These are phyloP conservation scores for Arachis hypogaea DNA, from an alignment of 306 rosid genomes.

Conservation along the genomic window DNA sequence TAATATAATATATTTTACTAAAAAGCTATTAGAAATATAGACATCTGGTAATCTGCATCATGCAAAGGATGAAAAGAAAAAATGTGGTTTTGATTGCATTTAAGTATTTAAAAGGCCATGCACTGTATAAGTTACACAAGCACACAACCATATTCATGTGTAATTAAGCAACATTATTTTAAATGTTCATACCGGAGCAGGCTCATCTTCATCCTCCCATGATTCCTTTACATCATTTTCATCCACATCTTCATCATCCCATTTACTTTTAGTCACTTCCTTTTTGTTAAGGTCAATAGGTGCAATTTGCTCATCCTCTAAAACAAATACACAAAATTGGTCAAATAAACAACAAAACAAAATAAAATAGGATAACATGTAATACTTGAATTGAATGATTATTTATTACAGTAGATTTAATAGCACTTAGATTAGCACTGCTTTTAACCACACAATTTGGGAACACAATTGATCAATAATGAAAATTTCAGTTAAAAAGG, in stretches of 20 bases:
- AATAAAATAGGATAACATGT: constrained; percentile 17
- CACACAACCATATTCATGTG: not conserved
- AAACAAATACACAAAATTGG: constrained; percentile 25
- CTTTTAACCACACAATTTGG: not conserved
- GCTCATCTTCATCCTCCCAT: constrained; percentile 96
- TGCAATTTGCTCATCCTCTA: constrained; percentile 67
- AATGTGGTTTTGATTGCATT: not conserved
- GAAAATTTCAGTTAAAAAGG: not conserved
- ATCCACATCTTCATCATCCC: constrained; percentile 95
- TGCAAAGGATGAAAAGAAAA: not conserved
- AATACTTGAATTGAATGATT: not conserved
- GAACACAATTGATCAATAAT: not conserved
- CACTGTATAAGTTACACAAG: not conserved
- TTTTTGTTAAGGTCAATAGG: constrained; percentile 42
- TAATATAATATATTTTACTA: not conserved
- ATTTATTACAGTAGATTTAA: not conserved
- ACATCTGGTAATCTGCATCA: not conserved
- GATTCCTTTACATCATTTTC: constrained; percentile 86
- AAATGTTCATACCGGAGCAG: constrained; percentile 59
- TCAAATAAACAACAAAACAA: constrained; percentile 24
- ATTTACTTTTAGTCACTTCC: constrained; percentile 63
- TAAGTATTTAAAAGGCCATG: not conserved
- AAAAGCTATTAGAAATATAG: not conserved
- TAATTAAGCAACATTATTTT: not conserved
- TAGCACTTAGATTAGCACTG: not conserved